Conservation (phyloP, 2,329 filamentous ascomycete genomes). For the Penicillium sp. region DNA sequence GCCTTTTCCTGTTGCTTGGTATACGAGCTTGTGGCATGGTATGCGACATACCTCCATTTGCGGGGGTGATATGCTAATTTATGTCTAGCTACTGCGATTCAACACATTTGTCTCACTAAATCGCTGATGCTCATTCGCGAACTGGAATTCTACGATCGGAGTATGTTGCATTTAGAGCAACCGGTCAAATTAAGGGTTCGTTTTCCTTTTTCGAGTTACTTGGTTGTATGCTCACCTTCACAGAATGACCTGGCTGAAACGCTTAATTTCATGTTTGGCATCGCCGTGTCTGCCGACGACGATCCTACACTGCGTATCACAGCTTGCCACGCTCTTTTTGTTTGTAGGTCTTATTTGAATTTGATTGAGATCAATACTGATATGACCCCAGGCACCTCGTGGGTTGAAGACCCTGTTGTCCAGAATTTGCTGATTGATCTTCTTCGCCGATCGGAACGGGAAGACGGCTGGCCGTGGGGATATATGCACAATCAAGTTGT, state of each 20-base stretch:
- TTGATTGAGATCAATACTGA: background rate
- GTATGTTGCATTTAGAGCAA: constrained; percentile 10
- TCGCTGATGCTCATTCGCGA: constrained; percentile 23
- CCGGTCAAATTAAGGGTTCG: constrained; percentile 21
- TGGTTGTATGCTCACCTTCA: background rate
- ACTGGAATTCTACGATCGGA: constrained; percentile 13
- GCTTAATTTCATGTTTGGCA: constrained; percentile 28
- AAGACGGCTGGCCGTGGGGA: constrained; percentile 9
- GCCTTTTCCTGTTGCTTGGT: constrained; percentile 29
- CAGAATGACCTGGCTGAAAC: constrained; percentile 23
- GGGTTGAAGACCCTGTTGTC: constrained; percentile 24
- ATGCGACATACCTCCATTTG: background rate
- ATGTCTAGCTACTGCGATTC: constrained; percentile 25
- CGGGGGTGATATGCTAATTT: background rate
- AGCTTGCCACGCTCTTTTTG: constrained; percentile 29
- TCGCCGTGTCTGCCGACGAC: constrained; percentile 28
- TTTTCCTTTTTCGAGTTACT: background rate
- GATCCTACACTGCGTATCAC: constrained; percentile 28
- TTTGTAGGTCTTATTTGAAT: constrained; percentile 18
- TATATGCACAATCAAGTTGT: constrained; percentile 5
- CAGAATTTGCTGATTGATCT: constrained; percentile 6
- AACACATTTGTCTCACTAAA: constrained; percentile 30
- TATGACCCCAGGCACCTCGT: constrained; percentile 19
- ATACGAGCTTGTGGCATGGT: constrained; percentile 29
- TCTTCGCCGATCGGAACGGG: constrained; percentile 7